Base-by-base conservation (phyloP, 73 alveolate species). In the Paramecium pentaurelia region DNA sequence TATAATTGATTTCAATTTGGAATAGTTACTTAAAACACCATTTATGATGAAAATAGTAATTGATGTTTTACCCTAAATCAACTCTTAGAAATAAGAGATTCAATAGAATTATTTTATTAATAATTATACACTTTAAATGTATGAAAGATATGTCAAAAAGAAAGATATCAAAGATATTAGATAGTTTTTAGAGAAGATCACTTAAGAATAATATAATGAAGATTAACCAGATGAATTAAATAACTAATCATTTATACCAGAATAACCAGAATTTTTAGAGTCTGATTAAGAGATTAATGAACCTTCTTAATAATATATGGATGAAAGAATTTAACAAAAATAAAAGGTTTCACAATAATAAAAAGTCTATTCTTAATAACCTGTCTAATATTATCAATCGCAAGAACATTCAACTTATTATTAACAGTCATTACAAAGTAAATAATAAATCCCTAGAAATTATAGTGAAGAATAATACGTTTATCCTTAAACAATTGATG, bases 1-100 rank as follows among this genome's bases (percentile, higher is more conserved):
- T 68, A 68, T 68, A 27, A 14, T 14, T 34, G 28, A 68, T 34
- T 32, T 68, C 4, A 68, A 68, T 68, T 68, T 68, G 49, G 84
- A 68, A 9, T 27, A 28, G 6, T 9, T 68, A 12, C 47, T 68
- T 6, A 27, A 75, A 36, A 75, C 88, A 11, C 68, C 60, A 11
- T 75, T 75, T 75, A 30, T 75, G 58, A 75, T 75, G 88, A 45
- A 75, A 40, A 75, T 75, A n/a, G 88, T 75, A 3, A 28, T 40
- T 36, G 36, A 75, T 4, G 88, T 75, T 0, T 32, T 75, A 12
- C 88, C 88, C 0, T 54, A 18, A 54, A 54, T 54, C 34, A 54
- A 54, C 32, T 54, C 70, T 18, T 16, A 54, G 70, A 54, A 54
- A 54, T 18, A 54, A 54, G 14, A 54, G 36, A 4, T 54, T 22